phyloP scores from a whole-genome alignment of 2,329 filamentous ascomycete species.

The Endoconidiophora polonica region DNA sequence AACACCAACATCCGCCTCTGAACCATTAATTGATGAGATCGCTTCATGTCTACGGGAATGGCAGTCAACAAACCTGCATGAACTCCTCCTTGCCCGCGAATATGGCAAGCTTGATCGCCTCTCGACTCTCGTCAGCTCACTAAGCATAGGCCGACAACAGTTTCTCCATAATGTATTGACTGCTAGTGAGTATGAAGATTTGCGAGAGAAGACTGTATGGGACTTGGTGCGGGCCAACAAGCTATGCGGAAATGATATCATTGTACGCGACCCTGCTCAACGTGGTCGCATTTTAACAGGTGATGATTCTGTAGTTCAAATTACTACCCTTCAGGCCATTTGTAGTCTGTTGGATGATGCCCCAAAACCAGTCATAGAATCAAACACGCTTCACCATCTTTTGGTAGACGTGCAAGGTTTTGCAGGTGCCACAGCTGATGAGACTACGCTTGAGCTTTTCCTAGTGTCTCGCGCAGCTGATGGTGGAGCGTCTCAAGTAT shows the following conservation, averaged over 20 bases:
- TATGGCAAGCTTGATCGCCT: slow-evolving; percentile 71
- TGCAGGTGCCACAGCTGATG: slow-evolving; percentile 56
- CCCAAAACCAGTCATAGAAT: slow-evolving; percentile 51
- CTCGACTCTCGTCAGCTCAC: slow-evolving; percentile 59
- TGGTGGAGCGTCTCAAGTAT: slow-evolving; percentile 48
- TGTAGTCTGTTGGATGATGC: slow-evolving; percentile 86
- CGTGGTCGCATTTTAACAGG: slow-evolving; percentile 75
- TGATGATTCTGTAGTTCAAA: slow-evolving; percentile 81
- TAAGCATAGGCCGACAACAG: slow-evolving; percentile 75
- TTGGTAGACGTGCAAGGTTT: slow-evolving; percentile 74
- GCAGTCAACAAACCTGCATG: slow-evolving; percentile 94
- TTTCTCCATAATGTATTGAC: slow-evolving; percentile 91
- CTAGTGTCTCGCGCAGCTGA: slow-evolving; percentile 56
- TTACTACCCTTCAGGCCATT: slow-evolving; percentile 79
- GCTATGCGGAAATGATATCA: slow-evolving; percentile 80
- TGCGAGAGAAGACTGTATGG: slow-evolving; percentile 89
- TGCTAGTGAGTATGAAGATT: slow-evolving; percentile 56
- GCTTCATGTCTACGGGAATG: slow-evolving; percentile 92
- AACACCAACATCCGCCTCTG: slow-evolving; percentile 72
- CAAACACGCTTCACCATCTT: slow-evolving; percentile 60
- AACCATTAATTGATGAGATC: slow-evolving; percentile 93
- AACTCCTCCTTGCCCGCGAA: slow-evolving; percentile 66
- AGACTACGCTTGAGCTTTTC: slow-evolving; percentile 60
- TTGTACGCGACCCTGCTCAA: slow-evolving; percentile 75
- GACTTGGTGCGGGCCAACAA: slow-evolving; percentile 90